These are phyloP conservation scores for Geotrichum aggregatum DNA, from an alignment of 1,139 yeast species.

Conservation along the genomic window DNA sequence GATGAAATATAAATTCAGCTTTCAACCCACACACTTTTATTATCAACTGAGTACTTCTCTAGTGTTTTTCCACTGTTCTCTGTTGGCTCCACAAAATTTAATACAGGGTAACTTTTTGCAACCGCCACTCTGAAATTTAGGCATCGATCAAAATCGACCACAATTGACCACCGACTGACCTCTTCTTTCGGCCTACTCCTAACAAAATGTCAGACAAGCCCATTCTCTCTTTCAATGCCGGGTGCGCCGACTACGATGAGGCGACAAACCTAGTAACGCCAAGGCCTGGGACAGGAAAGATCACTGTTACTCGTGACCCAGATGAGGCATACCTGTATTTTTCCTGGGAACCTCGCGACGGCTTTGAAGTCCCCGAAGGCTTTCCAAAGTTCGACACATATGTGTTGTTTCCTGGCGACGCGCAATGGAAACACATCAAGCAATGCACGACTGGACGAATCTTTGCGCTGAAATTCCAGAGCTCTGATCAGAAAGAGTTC, in stretches of 20 bases:
- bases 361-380: slow-evolving; percentile 31
- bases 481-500: slow-evolving; percentile 78
- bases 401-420: slow-evolving; percentile 89
- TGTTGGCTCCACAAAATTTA: too few species aligned
- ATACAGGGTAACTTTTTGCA: too few species aligned
- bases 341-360: slow-evolving; percentile 57
- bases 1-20: too few species aligned
- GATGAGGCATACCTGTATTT: slow-evolving; percentile 54
- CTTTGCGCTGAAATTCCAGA: slow-evolving; percentile 71
- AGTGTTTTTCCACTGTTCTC: too few species aligned
- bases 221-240: slow-evolving; percentile 68
- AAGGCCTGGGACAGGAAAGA: slow-evolving; percentile 67
- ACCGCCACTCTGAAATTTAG: too few species aligned
- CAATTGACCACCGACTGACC: not conserved
- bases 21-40: too few species aligned
- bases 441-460: slow-evolving; percentile 83
- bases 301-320: slow-evolving; percentile 60
- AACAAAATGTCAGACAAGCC: slow-evolving; percentile 14
- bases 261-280: slow-evolving; percentile 71
- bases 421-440: slow-evolving; percentile 68
- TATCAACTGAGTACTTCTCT: too few species aligned
- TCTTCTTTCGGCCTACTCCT: not conserved
- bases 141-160: not conserved
- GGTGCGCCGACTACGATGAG: slow-evolving; percentile 71
- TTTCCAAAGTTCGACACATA: slow-evolving; percentile 51